phyloP scores from a whole-genome alignment of 306 rosid species.

The Parietaria judaica region DNA sequence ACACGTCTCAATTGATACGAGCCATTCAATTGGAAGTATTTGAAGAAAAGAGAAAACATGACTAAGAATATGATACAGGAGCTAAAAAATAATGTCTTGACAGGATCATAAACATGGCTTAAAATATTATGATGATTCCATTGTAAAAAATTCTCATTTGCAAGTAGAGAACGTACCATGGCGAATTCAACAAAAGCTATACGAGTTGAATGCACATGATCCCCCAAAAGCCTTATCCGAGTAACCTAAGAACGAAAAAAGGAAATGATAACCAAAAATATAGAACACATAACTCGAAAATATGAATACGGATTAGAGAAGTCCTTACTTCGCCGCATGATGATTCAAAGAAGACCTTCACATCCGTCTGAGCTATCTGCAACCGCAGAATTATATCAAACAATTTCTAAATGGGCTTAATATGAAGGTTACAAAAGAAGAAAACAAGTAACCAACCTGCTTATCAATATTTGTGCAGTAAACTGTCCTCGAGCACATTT shows the following conservation, averaged over 20 bases:
- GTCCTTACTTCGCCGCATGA: slow-evolving; percentile 83
- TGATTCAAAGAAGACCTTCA: slow-evolving; percentile 81
- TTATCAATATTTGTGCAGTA: slow-evolving; percentile 96
- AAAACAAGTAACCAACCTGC: slow-evolving; percentile 43
- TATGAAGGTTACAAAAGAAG: neutral
- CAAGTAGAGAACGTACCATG: slow-evolving; percentile 28
- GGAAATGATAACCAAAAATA: neutral
- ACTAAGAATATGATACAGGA: neutral
- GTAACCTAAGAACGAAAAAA: slow-evolving; percentile 48
- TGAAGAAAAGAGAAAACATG: too few relatives aligned
- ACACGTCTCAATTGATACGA: too few relatives aligned
- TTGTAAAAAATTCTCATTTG: neutral
- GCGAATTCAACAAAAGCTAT: slow-evolving; percentile 96
- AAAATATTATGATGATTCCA: neutral
- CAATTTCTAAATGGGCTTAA: slow-evolving; percentile 1
- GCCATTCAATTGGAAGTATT: too few relatives aligned
- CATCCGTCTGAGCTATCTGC: slow-evolving; percentile 92
- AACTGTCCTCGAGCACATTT: slow-evolving; percentile 92
- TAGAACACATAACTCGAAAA: neutral
- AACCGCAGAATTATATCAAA: slow-evolving; percentile 11
- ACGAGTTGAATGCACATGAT: slow-evolving; percentile 92
- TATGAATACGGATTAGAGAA: slow-evolving; percentile 2
- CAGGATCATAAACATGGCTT: neutral
- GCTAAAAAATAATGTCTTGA: neutral
- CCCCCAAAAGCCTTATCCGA: slow-evolving; percentile 97